Base-by-base conservation (phyloP, 192 early-diverging fungal species). In the Rhizophlyctis rosea region DNA sequence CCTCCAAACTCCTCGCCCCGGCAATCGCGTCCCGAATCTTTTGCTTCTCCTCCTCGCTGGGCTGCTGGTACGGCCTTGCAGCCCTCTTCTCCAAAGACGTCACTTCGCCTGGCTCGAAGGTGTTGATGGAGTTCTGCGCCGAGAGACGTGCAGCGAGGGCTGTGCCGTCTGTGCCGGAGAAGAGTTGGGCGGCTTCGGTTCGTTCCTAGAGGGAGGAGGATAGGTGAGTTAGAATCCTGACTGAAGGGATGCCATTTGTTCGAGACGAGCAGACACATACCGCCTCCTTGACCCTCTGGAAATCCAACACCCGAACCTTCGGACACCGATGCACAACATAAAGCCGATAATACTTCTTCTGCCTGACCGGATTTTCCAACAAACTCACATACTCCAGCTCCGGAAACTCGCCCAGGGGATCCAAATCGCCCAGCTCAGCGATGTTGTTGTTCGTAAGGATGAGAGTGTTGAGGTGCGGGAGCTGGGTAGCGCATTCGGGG, bases 361-460 rank as follows among this genome's bases (percentile, higher is more conserved):
- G 76, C 51, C 81, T 76, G 27, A 96, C 93, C 0, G 95, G 94
- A 65, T 98, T 98, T 62, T 92, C 94, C 34, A 88, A 65, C 47
- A 99, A 69, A n/a, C 83, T 87, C 36, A 98, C 59, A 50, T 79
- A 74, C 36, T 85, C 75, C 28, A 86, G 65, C 1, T 71, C 21
- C 50, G 57, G 50, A 29, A 81, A 69, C 33, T 63, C 67, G 1
- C 23, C 64, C 18, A 99, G 71, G 0, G 88, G 85, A 53, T 94
- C 91, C 23, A 98, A 61, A 70, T 96, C 95, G 23, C 88, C 86
- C 28, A 98, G 76, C 56, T 98, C 92, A 14, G 61, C 62, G 13
- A 99, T 73, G 24, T 80, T 64, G 71, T 99, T 99, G 70, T 94
- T 93, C 24, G 87, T 90, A 32, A 98, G 78, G 52, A 97, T 81